Percentiles rank a stretch among this genome's conserved stretches.
phyloP scores from a whole-genome alignment of 208 protist genomes.

The Trypanosoma lewisi region DNA sequence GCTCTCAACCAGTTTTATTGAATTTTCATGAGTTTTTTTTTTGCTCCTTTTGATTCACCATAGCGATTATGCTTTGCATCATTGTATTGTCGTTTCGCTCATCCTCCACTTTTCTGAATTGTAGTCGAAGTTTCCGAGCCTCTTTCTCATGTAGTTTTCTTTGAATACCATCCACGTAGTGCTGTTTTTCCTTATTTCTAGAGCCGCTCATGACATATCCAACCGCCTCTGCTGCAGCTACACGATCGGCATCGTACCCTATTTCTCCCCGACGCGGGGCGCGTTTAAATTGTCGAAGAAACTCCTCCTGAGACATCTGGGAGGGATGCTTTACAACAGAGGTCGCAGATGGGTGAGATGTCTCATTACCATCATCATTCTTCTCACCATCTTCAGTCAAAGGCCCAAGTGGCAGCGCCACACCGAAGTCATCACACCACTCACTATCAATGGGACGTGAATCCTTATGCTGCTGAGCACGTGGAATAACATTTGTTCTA shows the following conservation, averaged over 20 bases:
- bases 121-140: conserved; percentile 81
- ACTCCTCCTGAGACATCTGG: conserved; percentile 88
- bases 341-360: neutral
- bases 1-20: conserved; percentile 1
- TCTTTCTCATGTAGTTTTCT: conserved; percentile 89
- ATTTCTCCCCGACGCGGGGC: conserved; percentile 85
- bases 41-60: conserved; percentile 33
- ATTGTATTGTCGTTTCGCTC: conserved; percentile 73
- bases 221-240: conserved; percentile 74
- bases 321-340: conserved; percentile 71
- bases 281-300: conserved; percentile 85
- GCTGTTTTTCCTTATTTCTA: conserved; percentile 73
- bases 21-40: neutral
- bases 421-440: conserved; percentile 53
- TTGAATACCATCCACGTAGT: conserved; percentile 86
- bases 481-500: too few species aligned
- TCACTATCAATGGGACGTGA: too few species aligned
- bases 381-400: neutral
- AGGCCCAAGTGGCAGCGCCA: conserved; percentile 17
- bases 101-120: conserved; percentile 88
- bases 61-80: conserved; percentile 44
- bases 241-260: conserved; percentile 75
- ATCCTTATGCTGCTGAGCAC: too few species aligned
- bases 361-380: neutral
- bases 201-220: conserved; percentile 92